These are phyloP conservation scores for Venturia nashicola DNA, from an alignment of 2,329 filamentous ascomycete species.

Conservation along the genomic window DNA sequence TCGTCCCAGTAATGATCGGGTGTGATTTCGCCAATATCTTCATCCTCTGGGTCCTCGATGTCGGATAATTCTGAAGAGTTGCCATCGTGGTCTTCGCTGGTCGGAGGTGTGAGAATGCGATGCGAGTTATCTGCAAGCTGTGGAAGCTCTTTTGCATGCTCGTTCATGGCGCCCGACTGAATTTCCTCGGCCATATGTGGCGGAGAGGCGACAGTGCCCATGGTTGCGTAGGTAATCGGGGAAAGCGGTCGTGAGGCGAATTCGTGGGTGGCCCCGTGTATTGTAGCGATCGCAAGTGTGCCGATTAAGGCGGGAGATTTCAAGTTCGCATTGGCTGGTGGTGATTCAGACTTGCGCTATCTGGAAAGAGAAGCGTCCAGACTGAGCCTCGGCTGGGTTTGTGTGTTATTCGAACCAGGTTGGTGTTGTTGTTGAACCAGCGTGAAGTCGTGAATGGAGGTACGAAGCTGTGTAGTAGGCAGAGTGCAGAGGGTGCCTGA, in stretches of 20 bases:
- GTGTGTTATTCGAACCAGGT: neutral
- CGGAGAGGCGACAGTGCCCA: neutral
- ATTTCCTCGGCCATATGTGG: neutral
- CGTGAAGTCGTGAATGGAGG: neutral
- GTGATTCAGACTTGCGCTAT: neutral
- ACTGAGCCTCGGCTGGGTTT: neutral
- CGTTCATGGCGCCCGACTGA: neutral
- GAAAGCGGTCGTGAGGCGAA: neutral
- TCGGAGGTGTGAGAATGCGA: conserved; percentile 33
- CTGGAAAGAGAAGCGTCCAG: neutral
- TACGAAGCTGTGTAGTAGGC: neutral
- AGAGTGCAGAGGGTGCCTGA: neutral
- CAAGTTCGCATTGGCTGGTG: neutral
- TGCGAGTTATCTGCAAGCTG: neutral
- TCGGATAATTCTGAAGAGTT: conserved; percentile 37
- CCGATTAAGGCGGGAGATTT: neutral
- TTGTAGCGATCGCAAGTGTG: neutral
- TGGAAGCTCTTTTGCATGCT: neutral
- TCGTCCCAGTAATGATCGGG: conserved; percentile 76
- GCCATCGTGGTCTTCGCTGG: conserved; percentile 35
- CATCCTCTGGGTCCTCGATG: conserved; percentile 35
- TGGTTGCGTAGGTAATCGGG: neutral
- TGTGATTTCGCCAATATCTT: conserved; percentile 64
- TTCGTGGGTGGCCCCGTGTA: neutral
- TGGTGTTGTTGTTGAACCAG: neutral